phyloP scores from a whole-genome alignment of 805 yeast genomes.

The Lipomyces yamanashiensis region DNA sequence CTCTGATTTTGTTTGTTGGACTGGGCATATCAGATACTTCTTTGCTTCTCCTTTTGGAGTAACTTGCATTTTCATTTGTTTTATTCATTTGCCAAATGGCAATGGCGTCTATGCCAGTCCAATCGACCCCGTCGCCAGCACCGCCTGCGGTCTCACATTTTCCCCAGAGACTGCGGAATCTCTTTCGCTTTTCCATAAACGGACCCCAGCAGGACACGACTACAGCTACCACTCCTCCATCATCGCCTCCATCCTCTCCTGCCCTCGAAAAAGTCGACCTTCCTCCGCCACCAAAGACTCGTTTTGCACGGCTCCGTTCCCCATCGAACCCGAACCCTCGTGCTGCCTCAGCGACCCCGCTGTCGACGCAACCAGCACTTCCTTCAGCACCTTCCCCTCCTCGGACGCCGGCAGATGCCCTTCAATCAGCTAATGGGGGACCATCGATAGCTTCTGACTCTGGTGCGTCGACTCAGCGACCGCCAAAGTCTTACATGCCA shows the following conservation, averaged over 20 bases:
- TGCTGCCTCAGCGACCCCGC: conserved; percentile 6
- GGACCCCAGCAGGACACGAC: conserved; percentile 11
- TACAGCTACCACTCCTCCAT: conserved; percentile 15
- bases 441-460: not conserved
- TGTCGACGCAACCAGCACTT: conserved; percentile 4
- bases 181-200: conserved; percentile 42
- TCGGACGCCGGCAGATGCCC: conserved; percentile 13
- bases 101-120: conserved; percentile 17
- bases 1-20: not conserved
- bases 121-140: conserved; percentile 21
- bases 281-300: conserved; percentile 16
- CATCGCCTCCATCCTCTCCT: conserved; percentile 9
- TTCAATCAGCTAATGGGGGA: not conserved
- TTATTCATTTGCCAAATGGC: not conserved
- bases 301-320: conserved; percentile 39
- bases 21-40: not conserved
- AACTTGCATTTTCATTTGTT: not conserved
- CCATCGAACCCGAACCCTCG: conserved; percentile 36
- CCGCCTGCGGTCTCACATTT: conserved; percentile 33
- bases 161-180: conserved; percentile 43
- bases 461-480: conserved; percentile 16
- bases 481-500: conserved; percentile 33
- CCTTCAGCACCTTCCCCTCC: conserved; percentile 12
- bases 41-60: not conserved
- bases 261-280: conserved; percentile 9